Percentiles rank a stretch among this genome's conserved stretches.
Conservation (phyloP, 192 early-diverging fungal species). For the Linnemannia hyalina region DNA sequence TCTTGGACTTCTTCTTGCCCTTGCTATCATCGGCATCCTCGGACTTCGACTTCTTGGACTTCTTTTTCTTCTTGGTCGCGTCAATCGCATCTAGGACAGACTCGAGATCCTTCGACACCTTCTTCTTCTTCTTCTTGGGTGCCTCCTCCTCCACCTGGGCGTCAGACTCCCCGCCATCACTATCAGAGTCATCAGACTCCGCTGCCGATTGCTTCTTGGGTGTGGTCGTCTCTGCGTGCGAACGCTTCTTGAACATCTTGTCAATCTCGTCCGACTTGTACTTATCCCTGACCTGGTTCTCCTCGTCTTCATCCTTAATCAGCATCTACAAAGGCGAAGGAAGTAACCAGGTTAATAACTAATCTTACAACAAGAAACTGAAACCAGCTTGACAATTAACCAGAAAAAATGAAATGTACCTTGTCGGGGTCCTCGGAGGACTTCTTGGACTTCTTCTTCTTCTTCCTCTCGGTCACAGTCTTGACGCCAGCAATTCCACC, state of each 20-base stretch:
- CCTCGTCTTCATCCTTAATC: conserved; percentile 52
- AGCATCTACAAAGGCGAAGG: conserved; percentile 21
- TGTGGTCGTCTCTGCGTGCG: conserved; percentile 15
- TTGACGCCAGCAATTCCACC: conserved; percentile 58
- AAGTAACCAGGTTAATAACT: neutral
- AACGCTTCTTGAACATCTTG: conserved; percentile 63
- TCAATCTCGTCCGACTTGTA: conserved; percentile 66
- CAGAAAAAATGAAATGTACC: conserved; percentile 1
- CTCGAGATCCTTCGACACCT: conserved; percentile 62
- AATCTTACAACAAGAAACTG: neutral
- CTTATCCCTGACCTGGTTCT: conserved; percentile 48
- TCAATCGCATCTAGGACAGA: conserved; percentile 69
- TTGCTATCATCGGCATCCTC: conserved; percentile 53
- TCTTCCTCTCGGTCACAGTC: conserved; percentile 57
- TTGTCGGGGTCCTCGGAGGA: conserved; percentile 57
- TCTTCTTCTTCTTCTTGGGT: conserved; percentile 63
- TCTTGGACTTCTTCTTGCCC: conserved; percentile 49
- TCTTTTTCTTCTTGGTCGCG: conserved; percentile 66
- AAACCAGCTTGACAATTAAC: neutral
- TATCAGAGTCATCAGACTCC: conserved; percentile 33
- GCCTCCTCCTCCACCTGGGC: conserved; percentile 43
- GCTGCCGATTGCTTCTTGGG: conserved; percentile 13
- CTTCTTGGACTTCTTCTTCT: conserved; percentile 66
- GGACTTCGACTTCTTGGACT: conserved; percentile 59
- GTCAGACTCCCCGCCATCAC: conserved; percentile 31